Percentiles rank a stretch among this genome's conserved stretches.
Evolutionary conservation across 2,329 filamentous ascomycete genomes (phyloP).

Genomic region (Beauveria scarabaeidicola): DNA sequence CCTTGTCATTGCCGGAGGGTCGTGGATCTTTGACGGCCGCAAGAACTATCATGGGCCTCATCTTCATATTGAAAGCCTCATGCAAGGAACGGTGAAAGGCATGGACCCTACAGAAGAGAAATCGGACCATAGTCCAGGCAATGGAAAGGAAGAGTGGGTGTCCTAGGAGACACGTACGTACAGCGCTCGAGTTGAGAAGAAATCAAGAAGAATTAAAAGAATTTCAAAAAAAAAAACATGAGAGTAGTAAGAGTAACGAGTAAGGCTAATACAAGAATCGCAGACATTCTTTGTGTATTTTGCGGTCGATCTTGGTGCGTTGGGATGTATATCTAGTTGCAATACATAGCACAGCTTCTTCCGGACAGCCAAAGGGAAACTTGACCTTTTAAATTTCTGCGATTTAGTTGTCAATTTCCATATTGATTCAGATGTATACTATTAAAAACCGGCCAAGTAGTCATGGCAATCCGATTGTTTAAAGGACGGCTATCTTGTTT

Average conservation of each 20-base stretch:
- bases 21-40: slow-evolving; percentile 41
- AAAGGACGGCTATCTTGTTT: background rate
- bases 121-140: background rate
- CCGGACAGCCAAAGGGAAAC: too few species aligned
- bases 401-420: too few species aligned
- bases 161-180: background rate
- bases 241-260: background rate
- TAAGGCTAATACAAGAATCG: too few species aligned
- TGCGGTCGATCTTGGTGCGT: too few species aligned
- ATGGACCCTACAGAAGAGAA: slow-evolving; percentile 4
- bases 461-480: background rate
- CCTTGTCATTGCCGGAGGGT: slow-evolving; percentile 32
- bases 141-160: slow-evolving; percentile 4
- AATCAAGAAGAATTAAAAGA: too few species aligned
- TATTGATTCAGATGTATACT: too few species aligned
- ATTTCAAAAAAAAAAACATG: background rate
- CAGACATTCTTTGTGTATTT: too few species aligned
- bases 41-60: slow-evolving; percentile 30
- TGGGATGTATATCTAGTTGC: too few species aligned
- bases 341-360: too few species aligned
- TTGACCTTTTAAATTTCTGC: too few species aligned
- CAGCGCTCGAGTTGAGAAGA: too few species aligned
- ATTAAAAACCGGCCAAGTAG: too few species aligned
- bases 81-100: background rate
- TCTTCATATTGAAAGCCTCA: background rate